Percentiles rank a stretch among this genome's conserved stretches.
These are phyloP conservation scores for Yarrowia keelungensis DNA, from an alignment of 805 yeast genomes.

Conservation along the genomic window DNA sequence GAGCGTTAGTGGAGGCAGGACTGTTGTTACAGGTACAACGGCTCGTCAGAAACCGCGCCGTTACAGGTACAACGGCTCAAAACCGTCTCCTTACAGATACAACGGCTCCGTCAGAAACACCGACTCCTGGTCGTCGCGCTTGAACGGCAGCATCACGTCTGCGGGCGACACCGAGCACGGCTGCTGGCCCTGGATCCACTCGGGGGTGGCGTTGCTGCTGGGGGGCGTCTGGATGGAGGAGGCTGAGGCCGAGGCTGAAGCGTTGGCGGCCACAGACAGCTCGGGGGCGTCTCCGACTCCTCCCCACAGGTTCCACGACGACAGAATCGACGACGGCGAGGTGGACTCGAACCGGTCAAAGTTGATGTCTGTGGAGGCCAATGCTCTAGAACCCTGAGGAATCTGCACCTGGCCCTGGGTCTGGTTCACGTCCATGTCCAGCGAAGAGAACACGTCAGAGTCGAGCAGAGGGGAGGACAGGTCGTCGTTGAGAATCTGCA, in stretches of 20 bases:
- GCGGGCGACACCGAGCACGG: conserved; percentile 37
- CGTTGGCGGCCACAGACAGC: conserved; percentile 7
- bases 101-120: conserved; percentile 33
- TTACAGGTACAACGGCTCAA: conserved; percentile 8
- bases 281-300: conserved; percentile 9
- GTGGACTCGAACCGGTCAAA: conserved; percentile 27
- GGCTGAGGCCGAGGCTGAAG: conserved; percentile 19
- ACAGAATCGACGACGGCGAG: conserved; percentile 35
- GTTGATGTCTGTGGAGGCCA: conserved; percentile 28
- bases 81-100: too few relatives aligned
- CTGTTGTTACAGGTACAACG: conserved; percentile 2
- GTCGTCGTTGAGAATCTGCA: conserved; percentile 26
- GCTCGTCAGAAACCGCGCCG: too few relatives aligned
- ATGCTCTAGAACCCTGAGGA: conserved; percentile 10
- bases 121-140: conserved; percentile 30
- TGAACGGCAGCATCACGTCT: conserved; percentile 34
- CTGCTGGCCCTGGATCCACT: conserved; percentile 26
- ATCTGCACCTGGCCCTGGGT: not conserved
- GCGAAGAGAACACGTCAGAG: conserved; percentile 28
- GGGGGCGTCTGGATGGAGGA: conserved; percentile 34
- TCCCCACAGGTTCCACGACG: conserved; percentile 31
- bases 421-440: conserved; percentile 11
- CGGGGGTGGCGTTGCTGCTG: conserved; percentile 15
- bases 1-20: not conserved
- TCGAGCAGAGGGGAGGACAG: conserved; percentile 33